Conservation (phyloP, 768 basidiomycete genomes). For the Sarcomyxa edulis region DNA sequence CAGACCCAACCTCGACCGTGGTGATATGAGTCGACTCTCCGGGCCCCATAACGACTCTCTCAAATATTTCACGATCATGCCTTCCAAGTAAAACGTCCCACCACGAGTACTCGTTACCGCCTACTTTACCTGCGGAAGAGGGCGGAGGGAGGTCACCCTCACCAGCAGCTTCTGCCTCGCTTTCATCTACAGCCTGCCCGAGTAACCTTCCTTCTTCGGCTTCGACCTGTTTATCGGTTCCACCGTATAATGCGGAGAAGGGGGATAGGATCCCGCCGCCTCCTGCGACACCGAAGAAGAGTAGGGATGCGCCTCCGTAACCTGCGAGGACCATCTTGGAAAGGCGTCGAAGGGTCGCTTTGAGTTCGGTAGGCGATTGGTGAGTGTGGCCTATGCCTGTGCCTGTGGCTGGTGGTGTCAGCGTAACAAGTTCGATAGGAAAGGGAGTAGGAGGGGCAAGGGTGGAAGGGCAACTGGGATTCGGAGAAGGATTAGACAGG, state of each 20-base stretch:
- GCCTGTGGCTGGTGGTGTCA: conserved; percentile 17
- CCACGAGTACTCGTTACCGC: conserved; percentile 57
- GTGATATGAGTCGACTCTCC: conserved; percentile 16
- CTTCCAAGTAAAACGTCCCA: conserved; percentile 78
- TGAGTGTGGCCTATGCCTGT: conserved; percentile 10
- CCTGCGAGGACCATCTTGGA: conserved; percentile 83
- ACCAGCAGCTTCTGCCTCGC: conserved; percentile 68
- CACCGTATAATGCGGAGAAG: no score
- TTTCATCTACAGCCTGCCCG: conserved; percentile 52
- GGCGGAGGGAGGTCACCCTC: conserved; percentile 31
- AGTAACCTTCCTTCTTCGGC: conserved; percentile 21
- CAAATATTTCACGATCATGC: conserved; percentile 81
- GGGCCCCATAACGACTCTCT: conserved; percentile 43
- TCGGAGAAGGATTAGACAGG: conserved; percentile 6
- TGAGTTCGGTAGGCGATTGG: conserved; percentile 46
- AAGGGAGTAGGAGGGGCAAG: conserved; percentile 7
- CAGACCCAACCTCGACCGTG: no score
- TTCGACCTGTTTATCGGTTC: no score
- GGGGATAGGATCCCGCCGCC: no score
- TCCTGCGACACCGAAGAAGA: conserved; percentile 72
- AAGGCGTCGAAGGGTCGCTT: conserved; percentile 66
- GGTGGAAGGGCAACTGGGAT: conserved; percentile 4
- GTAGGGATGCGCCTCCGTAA: conserved; percentile 75
- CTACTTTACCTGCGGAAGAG: conserved; percentile 11
- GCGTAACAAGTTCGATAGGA: conserved; percentile 15